A percentile compares a stretch with the other conserved stretches of the same genome.
phyloP scores from a whole-genome alignment of 805 yeast genomes.

The Debaryomyces maramus region DNA sequence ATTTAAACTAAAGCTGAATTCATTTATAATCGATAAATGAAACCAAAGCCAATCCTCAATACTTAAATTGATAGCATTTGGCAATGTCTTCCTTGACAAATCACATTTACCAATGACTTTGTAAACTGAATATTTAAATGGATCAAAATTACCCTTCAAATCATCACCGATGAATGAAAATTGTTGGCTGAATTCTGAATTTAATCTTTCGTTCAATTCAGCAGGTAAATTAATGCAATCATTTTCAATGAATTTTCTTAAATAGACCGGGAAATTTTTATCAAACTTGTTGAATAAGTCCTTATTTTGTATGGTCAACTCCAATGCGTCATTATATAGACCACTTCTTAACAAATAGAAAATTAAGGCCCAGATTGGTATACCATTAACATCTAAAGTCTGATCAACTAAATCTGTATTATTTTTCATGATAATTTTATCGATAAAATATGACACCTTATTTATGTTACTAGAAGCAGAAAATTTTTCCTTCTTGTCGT shows the following conservation, averaged over 20 bases:
- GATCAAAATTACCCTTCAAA: conserved; percentile 57
- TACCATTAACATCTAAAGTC: conserved; percentile 61
- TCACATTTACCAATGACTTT: conserved; percentile 92
- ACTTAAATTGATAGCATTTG: conserved; percentile 67
- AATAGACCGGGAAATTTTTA: conserved; percentile 75
- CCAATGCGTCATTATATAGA: conserved; percentile 71
- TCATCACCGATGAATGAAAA: conserved; percentile 61
- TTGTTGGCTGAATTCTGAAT: conserved; percentile 80
- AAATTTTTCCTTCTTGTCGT: conserved; percentile 37
- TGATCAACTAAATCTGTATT: conserved; percentile 26
- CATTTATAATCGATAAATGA: conserved; percentile 75
- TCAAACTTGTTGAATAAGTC: conserved; percentile 82
- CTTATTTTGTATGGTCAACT: conserved; percentile 60
- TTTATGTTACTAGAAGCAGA: conserved; percentile 65
- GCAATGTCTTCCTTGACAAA: conserved; percentile 62
- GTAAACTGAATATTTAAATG: conserved; percentile 85
- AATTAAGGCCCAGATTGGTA: conserved; percentile 92
- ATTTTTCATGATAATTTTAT: conserved; percentile 36
- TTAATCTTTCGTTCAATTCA: conserved; percentile 67
- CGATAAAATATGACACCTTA: conserved; percentile 63
- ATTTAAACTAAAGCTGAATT: conserved; percentile 51
- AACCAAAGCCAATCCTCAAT: conserved; percentile 98
- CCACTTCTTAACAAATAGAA: conserved; percentile 88
- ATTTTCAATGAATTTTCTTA: conserved; percentile 61
- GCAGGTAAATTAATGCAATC: conserved; percentile 58